These are phyloP conservation scores for Calvatia gigantea DNA, from an alignment of 768 basidiomycete species.

Conservation along the genomic window DNA sequence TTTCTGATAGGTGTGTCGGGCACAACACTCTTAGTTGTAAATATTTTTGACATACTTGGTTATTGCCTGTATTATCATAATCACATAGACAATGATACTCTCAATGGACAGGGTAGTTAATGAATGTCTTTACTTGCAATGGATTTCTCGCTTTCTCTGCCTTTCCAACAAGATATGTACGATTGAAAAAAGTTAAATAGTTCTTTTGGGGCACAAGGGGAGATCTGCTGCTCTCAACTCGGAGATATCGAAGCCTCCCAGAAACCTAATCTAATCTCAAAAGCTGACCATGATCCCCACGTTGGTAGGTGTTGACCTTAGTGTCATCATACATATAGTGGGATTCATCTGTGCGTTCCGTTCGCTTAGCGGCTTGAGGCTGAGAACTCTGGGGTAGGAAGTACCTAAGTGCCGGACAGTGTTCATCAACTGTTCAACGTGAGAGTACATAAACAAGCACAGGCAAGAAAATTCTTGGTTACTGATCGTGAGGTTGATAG, in stretches of 20 bases:
- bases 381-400: background rate
- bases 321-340: background rate
- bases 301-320: background rate
- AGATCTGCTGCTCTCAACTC: too few species aligned
- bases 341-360: background rate
- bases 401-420: too few species aligned
- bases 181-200: too few species aligned
- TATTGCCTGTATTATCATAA: conserved; percentile 15
- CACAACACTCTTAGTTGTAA: conserved; percentile 2
- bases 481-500: too few species aligned
- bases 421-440: too few species aligned
- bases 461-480: too few species aligned
- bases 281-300: background rate
- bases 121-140: conserved; percentile 1
- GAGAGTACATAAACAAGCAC: too few species aligned
- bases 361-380: background rate
- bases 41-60: background rate
- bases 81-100: conserved; percentile 12
- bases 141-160: background rate
- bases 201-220: too few species aligned
- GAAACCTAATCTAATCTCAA: background rate
- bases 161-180: background rate
- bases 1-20: conserved; percentile 7
- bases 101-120: conserved; percentile 6
- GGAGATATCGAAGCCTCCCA: too few species aligned